These are phyloP conservation scores for Craterostigma plantagineum DNA, from an alignment of 257 asterid genomes.

Conservation along the genomic window DNA sequence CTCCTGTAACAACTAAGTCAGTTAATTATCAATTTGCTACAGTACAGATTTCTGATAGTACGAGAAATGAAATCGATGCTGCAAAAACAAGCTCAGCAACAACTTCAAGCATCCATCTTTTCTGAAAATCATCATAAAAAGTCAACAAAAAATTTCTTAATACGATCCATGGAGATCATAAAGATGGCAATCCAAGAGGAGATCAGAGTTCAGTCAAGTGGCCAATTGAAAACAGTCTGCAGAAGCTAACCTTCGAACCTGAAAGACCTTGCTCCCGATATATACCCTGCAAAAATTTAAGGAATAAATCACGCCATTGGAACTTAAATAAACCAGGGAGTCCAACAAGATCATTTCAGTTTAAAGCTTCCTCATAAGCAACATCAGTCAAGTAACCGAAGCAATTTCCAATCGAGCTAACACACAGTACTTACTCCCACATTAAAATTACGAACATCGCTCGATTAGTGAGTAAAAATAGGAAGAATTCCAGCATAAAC, in stretches of 20 bases:
- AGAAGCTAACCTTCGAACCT: conserved; percentile 37
- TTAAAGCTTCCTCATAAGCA: not conserved
- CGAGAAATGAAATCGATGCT: not conserved
- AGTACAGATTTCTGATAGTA: conserved; percentile 1
- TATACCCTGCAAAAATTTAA: conserved; percentile 44
- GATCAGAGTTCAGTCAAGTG: too few relatives aligned
- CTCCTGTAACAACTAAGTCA: conserved; percentile 24
- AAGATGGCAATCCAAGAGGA: too few relatives aligned
- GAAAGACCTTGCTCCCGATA: conserved; percentile 38
- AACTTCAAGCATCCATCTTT: too few relatives aligned
- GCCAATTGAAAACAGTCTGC: not conserved
- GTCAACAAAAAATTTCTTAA: not conserved
- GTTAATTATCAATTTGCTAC: not conserved
- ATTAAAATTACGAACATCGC: too few relatives aligned
- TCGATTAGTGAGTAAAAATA: not conserved
- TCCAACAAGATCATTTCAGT: too few relatives aligned
- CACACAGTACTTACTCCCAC: not conserved
- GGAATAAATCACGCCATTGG: conserved; percentile 8
- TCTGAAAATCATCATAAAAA: too few relatives aligned
- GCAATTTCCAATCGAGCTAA: not conserved
- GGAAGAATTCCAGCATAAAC: not conserved
- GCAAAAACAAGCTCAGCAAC: not conserved
- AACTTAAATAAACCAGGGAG: conserved; percentile 3
- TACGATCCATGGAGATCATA: conserved; percentile 1
- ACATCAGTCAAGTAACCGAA: not conserved